Conservation (phyloP, 2,329 filamentous ascomycete genomes). For the Orbilia quercus region DNA sequence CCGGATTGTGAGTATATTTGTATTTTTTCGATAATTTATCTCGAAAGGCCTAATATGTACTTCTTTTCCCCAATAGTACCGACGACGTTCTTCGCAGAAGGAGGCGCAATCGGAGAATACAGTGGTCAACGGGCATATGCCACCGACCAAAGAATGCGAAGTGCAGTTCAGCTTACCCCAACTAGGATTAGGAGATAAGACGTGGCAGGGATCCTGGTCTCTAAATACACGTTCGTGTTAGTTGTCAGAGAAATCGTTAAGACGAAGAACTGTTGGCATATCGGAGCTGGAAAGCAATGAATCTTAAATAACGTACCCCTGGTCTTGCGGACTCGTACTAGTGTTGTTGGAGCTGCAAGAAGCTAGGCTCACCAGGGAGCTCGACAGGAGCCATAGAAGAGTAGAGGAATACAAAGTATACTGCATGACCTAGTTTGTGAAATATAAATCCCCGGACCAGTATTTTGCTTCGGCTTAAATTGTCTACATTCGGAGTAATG, state of each 20-base stretch:
- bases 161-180: slow-evolving; percentile 14
- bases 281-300: too few relatives aligned
- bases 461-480: neutral
- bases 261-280: too few relatives aligned
- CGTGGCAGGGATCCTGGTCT: slow-evolving; percentile 14
- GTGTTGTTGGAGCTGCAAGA: neutral
- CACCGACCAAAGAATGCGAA: slow-evolving; percentile 1
- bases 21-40: neutral
- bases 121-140: slow-evolving; percentile 9
- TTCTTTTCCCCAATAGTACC: slow-evolving; percentile 31
- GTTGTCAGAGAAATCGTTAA: neutral
- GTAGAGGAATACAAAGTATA: neutral
- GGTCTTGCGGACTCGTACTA: too few relatives aligned
- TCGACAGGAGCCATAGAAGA: neutral
- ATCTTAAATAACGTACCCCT: too few relatives aligned
- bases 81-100: slow-evolving; percentile 30
- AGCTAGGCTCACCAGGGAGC: neutral
- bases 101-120: slow-evolving; percentile 19
- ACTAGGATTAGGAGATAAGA: neutral
- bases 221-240: neutral
- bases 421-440: neutral
- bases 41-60: neutral
- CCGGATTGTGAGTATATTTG: neutral
- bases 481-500: too few relatives aligned
- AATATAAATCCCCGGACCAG: neutral